Evolutionary conservation across 495 filamentous ascomycete species (phyloP), one percentile per base, ranked within the genome.

Genomic region (Penicillium ochrochloron): DNA sequence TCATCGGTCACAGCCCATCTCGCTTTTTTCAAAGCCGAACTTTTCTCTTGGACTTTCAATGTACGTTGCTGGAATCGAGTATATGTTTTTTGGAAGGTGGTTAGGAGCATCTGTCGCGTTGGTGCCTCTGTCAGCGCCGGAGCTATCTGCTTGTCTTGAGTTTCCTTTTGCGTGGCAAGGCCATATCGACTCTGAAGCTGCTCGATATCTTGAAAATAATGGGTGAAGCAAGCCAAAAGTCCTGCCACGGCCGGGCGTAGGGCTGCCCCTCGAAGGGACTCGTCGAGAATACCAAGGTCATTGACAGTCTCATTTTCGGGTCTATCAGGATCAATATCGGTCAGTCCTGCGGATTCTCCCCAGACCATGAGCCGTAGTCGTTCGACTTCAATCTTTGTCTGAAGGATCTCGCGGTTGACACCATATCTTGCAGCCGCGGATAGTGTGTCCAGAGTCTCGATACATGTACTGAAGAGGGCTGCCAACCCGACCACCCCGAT

Each of bases 401-500:
- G 58, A 1, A 60, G 33, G 12, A 60, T 48, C 42, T 60, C 58
- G 3, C 41, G 17, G 19, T 60, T 37, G 27, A 60, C 31, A 7
- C 58, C 21, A 17, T 60, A 60, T 27, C 55, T 35, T 23, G 55
- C 55, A 17, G 55, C 55, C 6, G 55, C 34, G 8, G 55, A 41
- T 14, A 57, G 55, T 39, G 55, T 57, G 1, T 57, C 33, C 9
- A 57, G 17, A 1, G 55, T 57, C 37, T 57, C 55, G 3, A 42
- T 57, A 17, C 55, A 57, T 10, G 66, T 57, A 54, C 21, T 31
- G 57, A 59, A 21, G 15, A 50, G 39, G 51, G 27, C 7, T 55
- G 66, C 54, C 21, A 58, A 8, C 44, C 58, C 21, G 59, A 68
- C 42, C 58, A 68, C 51, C 14, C 44, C n/a, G 53, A 68, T 63